Conservation (phyloP, 2,329 filamentous ascomycete species). For the Xylaria multiplex region DNA sequence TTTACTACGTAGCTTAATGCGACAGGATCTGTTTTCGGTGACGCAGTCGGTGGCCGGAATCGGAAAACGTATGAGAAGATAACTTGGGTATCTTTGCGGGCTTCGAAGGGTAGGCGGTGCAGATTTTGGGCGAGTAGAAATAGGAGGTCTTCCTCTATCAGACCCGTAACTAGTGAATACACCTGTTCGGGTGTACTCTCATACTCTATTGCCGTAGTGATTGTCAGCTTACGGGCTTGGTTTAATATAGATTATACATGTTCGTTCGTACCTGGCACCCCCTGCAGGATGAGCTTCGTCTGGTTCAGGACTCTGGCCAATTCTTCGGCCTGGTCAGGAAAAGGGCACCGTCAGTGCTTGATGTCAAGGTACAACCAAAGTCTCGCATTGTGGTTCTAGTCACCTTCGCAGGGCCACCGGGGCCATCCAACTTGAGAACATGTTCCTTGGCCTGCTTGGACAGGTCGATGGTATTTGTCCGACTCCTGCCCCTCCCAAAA, state of each 20-base stretch:
- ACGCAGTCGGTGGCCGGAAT: conserved; percentile 77
- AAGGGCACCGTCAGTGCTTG: conserved; percentile 42
- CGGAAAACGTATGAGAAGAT: conserved; percentile 96
- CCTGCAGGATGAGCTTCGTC: conserved; percentile 94
- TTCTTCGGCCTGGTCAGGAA: conserved; percentile 76
- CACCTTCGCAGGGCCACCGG: conserved; percentile 61
- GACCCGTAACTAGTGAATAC: conserved; percentile 82
- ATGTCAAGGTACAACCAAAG: conserved; percentile 26
- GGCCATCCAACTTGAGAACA: conserved; percentile 63
- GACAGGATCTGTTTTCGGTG: conserved; percentile 77
- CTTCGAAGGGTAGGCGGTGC: conserved; percentile 90
- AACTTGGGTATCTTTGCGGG: conserved; percentile 92
- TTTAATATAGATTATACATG: neutral
- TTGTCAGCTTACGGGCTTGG: conserved; percentile 32
- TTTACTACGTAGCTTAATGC: conserved; percentile 90
- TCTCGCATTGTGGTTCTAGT: conserved; percentile 23
- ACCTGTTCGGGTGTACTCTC: conserved; percentile 90
- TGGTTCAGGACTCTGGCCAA: conserved; percentile 84
- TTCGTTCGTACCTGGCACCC: conserved; percentile 79
- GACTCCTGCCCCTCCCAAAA: conserved; percentile 63
- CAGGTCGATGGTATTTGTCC: conserved; percentile 62
- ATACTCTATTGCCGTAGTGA: conserved; percentile 66
- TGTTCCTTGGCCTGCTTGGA: conserved; percentile 66
- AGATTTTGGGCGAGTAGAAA: conserved; percentile 85
- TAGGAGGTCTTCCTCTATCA: conserved; percentile 90